A percentile compares a stretch with the other conserved stretches of the same genome.
Conservation (phyloP, 768 basidiomycete genomes). For the Trametes punicea region DNA sequence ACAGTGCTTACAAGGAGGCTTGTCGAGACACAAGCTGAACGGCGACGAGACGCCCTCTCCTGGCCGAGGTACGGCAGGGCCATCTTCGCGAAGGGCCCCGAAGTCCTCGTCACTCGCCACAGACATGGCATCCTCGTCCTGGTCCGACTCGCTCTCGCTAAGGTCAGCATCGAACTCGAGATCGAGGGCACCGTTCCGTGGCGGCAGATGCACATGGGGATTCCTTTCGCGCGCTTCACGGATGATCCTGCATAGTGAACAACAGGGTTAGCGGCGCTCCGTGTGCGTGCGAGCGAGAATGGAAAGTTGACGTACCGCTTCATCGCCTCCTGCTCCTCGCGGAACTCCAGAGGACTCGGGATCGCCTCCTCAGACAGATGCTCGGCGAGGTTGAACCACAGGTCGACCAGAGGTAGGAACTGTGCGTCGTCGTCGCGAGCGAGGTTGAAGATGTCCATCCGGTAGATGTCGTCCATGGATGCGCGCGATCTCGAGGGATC, state of each 20-base stretch:
- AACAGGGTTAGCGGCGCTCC: not conserved
- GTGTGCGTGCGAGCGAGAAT: not conserved
- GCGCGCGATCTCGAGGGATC: not conserved
- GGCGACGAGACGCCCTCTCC: too few species aligned
- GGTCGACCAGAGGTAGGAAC: not conserved
- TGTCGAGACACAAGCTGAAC: too few species aligned
- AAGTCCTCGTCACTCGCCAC: not conserved
- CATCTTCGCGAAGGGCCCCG: too few species aligned
- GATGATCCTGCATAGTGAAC: constrained; percentile 6
- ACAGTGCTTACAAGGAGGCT: too few species aligned
- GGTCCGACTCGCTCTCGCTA: not conserved
- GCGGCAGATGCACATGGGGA: not conserved
- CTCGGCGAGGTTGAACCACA: constrained; percentile 1
- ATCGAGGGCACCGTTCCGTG: not conserved
- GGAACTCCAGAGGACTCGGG: not conserved
- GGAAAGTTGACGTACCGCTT: not conserved
- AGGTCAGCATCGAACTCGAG: not conserved
- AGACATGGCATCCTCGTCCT: not conserved
- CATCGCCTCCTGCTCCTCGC: not conserved
- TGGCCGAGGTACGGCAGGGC: too few species aligned
- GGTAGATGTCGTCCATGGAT: not conserved
- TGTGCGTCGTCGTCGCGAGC: not conserved
- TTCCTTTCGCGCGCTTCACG: not conserved
- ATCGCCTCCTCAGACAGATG: constrained; percentile 1
- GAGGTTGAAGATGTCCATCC: not conserved